Conservation (phyloP, 495 filamentous ascomycete species). For the Chaetomium fimeti region DNA sequence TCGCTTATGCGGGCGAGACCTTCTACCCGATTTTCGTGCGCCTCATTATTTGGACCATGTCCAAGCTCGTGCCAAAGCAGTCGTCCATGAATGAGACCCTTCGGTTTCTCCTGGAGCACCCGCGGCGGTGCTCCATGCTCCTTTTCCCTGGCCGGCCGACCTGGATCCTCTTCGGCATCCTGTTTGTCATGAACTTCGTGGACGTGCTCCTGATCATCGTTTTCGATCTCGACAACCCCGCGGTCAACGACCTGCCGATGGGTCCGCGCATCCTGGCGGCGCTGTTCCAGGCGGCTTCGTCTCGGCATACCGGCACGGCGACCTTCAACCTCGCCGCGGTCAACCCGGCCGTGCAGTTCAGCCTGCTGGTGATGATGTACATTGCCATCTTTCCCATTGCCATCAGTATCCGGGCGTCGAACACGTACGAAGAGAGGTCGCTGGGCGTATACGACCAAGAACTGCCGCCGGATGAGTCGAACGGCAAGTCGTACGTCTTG, state of each 20-base stretch:
- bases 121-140: constrained; percentile 84
- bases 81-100: constrained; percentile 76
- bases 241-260: constrained; percentile 58
- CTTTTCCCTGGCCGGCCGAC: constrained; percentile 80
- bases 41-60: constrained; percentile 72
- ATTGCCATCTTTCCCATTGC: constrained; percentile 94
- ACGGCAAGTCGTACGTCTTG: constrained; percentile 71
- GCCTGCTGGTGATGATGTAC: constrained; percentile 96
- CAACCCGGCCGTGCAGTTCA: constrained; percentile 85
- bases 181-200: constrained; percentile 70
- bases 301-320: constrained; percentile 78
- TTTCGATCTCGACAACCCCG: constrained; percentile 70
- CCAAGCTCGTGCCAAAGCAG: constrained; percentile 54
- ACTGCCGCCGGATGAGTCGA: constrained; percentile 47
- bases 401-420: constrained; percentile 83
- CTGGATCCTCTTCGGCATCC: constrained; percentile 85
- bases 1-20: constrained; percentile 88
- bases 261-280: constrained; percentile 72
- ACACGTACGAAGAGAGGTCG: constrained; percentile 89
- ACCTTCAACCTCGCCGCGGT: constrained; percentile 67
- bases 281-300: constrained; percentile 79
- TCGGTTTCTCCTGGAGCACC: constrained; percentile 82
- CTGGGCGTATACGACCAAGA: constrained; percentile 71
- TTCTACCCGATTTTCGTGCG: constrained; percentile 88
- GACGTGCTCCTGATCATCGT: constrained; percentile 83